A percentile compares a stretch with the other conserved stretches of the same genome.
Evolutionary conservation across 352 stramenopile species (phyloP).

Genomic region (Globisporangium okanoganense): DNA sequence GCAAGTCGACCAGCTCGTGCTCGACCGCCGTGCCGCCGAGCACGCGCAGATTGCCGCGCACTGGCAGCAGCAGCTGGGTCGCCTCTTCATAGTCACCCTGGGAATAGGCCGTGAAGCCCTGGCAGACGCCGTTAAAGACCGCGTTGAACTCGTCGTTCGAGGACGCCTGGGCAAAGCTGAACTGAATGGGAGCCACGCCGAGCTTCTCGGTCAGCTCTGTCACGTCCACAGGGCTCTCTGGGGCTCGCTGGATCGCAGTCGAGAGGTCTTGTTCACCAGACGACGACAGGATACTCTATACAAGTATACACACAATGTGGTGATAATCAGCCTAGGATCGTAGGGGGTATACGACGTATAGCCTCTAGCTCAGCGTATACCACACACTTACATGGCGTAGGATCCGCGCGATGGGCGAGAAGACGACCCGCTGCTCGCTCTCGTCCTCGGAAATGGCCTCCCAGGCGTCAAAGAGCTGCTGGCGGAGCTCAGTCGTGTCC

Average conservation of each 20-base stretch:
- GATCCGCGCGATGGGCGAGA: slow-evolving; percentile 46
- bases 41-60: slow-evolving; percentile 63
- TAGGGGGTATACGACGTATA: background rate
- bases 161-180: slow-evolving; percentile 43
- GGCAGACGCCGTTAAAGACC: slow-evolving; percentile 52
- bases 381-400: slow-evolving; percentile 53
- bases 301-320: background rate
- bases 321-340: background rate
- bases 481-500: slow-evolving; percentile 42
- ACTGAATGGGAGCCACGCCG: slow-evolving; percentile 43
- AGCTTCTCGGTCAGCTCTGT: slow-evolving; percentile 34
- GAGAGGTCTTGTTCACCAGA: slow-evolving; percentile 27
- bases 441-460: slow-evolving; percentile 26
- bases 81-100: slow-evolving; percentile 60
- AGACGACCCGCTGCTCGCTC: slow-evolving; percentile 23
- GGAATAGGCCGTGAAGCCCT: slow-evolving; percentile 65
- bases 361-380: background rate
- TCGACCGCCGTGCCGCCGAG: slow-evolving; percentile 69
- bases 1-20: slow-evolving; percentile 69
- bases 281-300: slow-evolving; percentile 58
- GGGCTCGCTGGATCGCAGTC: slow-evolving; percentile 14
- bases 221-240: slow-evolving; percentile 34
- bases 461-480: slow-evolving; percentile 63
- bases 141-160: slow-evolving; percentile 31
- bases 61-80: slow-evolving; percentile 42